Evolutionary conservation across 1,139 yeast genomes (phyloP).

Genomic region (Kodamaea suecica): DNA sequence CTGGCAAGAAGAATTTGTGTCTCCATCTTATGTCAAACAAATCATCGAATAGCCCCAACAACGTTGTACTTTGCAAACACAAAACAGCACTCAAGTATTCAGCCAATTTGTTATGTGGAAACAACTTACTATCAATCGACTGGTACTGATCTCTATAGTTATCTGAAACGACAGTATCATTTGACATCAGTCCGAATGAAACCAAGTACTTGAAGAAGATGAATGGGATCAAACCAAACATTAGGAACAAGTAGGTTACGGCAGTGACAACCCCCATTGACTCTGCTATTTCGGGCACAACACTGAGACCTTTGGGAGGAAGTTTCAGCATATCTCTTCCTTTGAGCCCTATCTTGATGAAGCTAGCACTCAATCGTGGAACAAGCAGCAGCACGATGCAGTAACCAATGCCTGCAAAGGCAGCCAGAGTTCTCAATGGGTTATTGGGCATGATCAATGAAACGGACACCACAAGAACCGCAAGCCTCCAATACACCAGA

Average conservation of each 20-base stretch:
- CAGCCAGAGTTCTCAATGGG: constrained; percentile 53
- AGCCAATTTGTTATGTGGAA: constrained; percentile 83
- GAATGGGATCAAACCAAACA: constrained; percentile 87
- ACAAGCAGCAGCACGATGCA: constrained; percentile 56
- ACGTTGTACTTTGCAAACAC: constrained; percentile 77
- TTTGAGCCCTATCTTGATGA: constrained; percentile 71
- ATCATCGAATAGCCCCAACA: constrained; percentile 91
- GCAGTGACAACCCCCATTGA: constrained; percentile 89
- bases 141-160: constrained; percentile 37
- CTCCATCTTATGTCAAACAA: constrained; percentile 95
- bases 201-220: constrained; percentile 79
- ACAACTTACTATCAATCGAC: constrained; percentile 38
- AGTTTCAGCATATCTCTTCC: constrained; percentile 82
- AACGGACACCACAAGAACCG: constrained; percentile 11
- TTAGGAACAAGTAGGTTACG: constrained; percentile 69
- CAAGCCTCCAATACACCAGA: constrained; percentile 1
- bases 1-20: constrained; percentile 93
- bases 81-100: constrained; percentile 82
- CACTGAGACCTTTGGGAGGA: constrained; percentile 37
- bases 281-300: constrained; percentile 63
- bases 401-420: constrained; percentile 68
- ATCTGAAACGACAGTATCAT: constrained; percentile 33
- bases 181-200: constrained; percentile 38
- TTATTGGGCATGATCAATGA: constrained; percentile 18
- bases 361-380: constrained; percentile 64